Percentiles rank a stretch among this genome's conserved stretches.
Conservation (phyloP, 306 rosid species). For the Prunus mongolica region DNA sequence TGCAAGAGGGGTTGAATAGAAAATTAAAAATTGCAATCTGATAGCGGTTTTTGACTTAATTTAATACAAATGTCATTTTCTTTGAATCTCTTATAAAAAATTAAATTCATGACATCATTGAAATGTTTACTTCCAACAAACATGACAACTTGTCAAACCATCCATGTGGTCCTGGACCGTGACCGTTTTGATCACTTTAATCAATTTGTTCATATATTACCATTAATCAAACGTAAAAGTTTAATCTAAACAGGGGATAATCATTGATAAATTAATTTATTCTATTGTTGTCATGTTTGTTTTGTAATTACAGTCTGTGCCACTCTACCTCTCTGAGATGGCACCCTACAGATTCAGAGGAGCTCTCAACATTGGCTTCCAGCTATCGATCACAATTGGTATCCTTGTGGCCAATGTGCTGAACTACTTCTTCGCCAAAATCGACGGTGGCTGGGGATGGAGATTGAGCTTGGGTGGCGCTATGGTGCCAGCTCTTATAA, state of each 20-base stretch:
- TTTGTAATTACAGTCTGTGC: constrained; percentile 64
- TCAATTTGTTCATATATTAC: not conserved
- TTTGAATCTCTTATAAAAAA: not conserved
- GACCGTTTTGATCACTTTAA: not conserved
- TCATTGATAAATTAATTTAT: not conserved
- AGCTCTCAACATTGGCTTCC: constrained; percentile 78
- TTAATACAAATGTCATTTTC: not conserved
- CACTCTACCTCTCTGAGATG: constrained; percentile 88
- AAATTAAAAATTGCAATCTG: not conserved
- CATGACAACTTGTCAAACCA: constrained; percentile 18
- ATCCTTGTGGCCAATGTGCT: constrained; percentile 76
- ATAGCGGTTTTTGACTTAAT: not conserved
- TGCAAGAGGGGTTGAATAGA: constrained; percentile 19
- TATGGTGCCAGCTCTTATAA: constrained; percentile 74
- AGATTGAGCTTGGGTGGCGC: constrained; percentile 91
- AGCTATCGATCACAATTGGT: constrained; percentile 75
- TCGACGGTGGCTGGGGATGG: constrained; percentile 99
- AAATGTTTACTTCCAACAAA: not conserved
- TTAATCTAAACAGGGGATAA: not conserved
- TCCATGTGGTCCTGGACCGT: not conserved
- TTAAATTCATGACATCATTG: not conserved
- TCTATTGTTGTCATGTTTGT: not conserved
- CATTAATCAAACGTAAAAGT: not conserved
- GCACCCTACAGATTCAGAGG: constrained; percentile 89
- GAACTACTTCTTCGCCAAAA: constrained; percentile 85